Conservation (phyloP, 2,329 filamentous ascomycete species). For the Cytospora mali region DNA sequence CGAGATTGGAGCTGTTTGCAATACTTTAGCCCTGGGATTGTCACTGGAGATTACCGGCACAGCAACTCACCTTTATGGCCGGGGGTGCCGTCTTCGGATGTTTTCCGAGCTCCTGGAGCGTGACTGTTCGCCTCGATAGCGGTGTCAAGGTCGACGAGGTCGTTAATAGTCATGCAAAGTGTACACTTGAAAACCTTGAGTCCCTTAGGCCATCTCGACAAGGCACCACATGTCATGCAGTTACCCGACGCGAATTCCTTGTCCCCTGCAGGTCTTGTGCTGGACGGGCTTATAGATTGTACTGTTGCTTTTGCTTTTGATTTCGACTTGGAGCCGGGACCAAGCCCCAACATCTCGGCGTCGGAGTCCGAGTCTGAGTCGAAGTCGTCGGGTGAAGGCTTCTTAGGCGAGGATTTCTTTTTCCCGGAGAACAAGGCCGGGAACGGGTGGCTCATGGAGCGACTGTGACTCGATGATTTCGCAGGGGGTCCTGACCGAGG, state of each 20-base stretch:
- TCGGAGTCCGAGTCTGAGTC: slow-evolving; percentile 47
- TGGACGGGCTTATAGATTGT: slow-evolving; percentile 11
- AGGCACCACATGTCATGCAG: slow-evolving; percentile 85
- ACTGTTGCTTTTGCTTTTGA: slow-evolving; percentile 34
- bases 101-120: neutral
- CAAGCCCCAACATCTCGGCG: slow-evolving; percentile 33
- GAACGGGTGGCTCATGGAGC: slow-evolving; percentile 81
- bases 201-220: slow-evolving; percentile 76
- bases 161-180: slow-evolving; percentile 83
- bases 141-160: slow-evolving; percentile 51
- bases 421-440: slow-evolving; percentile 67
- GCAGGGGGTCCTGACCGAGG: slow-evolving; percentile 25
- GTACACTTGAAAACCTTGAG: slow-evolving; percentile 78
- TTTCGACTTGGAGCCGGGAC: slow-evolving; percentile 41
- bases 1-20: slow-evolving; percentile 48
- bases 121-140: slow-evolving; percentile 18
- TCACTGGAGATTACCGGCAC: neutral
- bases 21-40: slow-evolving; percentile 10
- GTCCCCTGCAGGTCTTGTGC: slow-evolving; percentile 36
- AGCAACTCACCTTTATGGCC: slow-evolving; percentile 22
- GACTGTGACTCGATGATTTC: slow-evolving; percentile 48
- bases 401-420: slow-evolving; percentile 54
- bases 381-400: slow-evolving; percentile 40
- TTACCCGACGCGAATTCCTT: slow-evolving; percentile 69
- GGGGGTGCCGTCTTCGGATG: slow-evolving; percentile 30